phyloP scores from a whole-genome alignment of 31 red algal genomes.

The Porphyra umbilicalis region DNA sequence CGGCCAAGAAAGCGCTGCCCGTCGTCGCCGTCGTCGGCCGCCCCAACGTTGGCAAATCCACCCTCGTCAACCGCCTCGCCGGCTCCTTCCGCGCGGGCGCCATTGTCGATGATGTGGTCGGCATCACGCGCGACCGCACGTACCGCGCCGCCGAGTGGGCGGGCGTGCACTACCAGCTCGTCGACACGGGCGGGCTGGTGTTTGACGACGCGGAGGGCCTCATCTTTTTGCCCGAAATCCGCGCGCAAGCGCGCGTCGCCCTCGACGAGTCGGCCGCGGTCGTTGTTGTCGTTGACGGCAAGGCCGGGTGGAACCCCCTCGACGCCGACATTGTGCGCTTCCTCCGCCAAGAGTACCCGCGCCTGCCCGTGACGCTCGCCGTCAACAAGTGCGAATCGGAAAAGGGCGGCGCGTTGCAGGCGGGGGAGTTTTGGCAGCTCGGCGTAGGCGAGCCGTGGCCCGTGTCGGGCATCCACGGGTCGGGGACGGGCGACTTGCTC shows the following conservation, averaged over 20 bases:
- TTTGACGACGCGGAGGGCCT: constrained; percentile 62
- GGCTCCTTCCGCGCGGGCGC: constrained; percentile 56
- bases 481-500: constrained; percentile 80
- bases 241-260: constrained; percentile 80
- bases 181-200: constrained; percentile 96
- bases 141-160: constrained; percentile 63
- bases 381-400: constrained; percentile 97
- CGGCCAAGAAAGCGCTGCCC: constrained; percentile 18
- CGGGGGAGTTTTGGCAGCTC: constrained; percentile 84
- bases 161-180: constrained; percentile 61
- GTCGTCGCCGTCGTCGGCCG: constrained; percentile 86
- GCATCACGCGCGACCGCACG: constrained; percentile 94
- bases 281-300: constrained; percentile 80
- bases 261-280: constrained; percentile 63
- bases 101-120: constrained; percentile 85
- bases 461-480: constrained; percentile 82
- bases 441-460: constrained; percentile 78
- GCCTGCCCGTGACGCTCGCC: constrained; percentile 56
- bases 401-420: constrained; percentile 15
- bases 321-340: constrained; percentile 81
- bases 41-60: constrained; percentile 97
- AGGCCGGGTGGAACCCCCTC: constrained; percentile 69
- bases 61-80: constrained; percentile 89
- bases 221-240: constrained; percentile 74
- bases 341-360: constrained; percentile 34